Base-by-base conservation (phyloP, 139 green algal species). In the Haematococcus lacustris region DNA sequence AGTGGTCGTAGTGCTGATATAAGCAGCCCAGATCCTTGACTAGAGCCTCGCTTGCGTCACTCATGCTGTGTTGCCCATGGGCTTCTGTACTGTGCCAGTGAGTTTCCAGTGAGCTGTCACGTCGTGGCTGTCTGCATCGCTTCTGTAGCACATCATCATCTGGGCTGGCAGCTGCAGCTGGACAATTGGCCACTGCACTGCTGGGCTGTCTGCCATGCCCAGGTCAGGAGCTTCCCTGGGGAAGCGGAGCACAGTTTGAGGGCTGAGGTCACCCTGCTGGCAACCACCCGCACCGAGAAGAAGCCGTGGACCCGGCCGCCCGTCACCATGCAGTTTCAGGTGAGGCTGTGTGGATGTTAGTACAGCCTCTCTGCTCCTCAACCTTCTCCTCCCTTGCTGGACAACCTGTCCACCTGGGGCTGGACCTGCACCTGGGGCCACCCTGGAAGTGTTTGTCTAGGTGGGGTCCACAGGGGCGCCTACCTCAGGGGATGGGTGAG, bases 221-320 rank as follows among this genome's bases (percentile, higher is more conserved):
- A 98, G 85, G 86, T 97, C 40, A 85, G 89, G 73, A 88, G 87
- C 30, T 94, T 93, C 61, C 69, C 75, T 6, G 89, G 90, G 0
- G 75, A 85, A 65, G 71, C 73, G 7, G 91, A 98, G 78, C 84
- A 95, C 73, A 91, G 80, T 26, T 79, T 98, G 78, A 76, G 83
- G 1, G 93, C 94, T 2, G 86, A 91, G 65, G 94, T 98, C 71
- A 86, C 91, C 70, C 85, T 98, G 75, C 89, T 98, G 41, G 79
- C 88, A 5, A 95, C 92, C 25, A 91, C 87, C 5, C 85, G 82
- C 17, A 90, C 94, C 57, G 67, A 47, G 23, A 85, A 88, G 67
- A 97, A 97, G 83, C 65, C 89, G 0, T 98, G 91, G 90, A 73
- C 71, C 13, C 72, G 85, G 40, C 92, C 93, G 25, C 93, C 93